These are phyloP conservation scores for Murraya paniculata DNA, from an alignment of 345 rosid genomes.

Conservation along the genomic window DNA sequence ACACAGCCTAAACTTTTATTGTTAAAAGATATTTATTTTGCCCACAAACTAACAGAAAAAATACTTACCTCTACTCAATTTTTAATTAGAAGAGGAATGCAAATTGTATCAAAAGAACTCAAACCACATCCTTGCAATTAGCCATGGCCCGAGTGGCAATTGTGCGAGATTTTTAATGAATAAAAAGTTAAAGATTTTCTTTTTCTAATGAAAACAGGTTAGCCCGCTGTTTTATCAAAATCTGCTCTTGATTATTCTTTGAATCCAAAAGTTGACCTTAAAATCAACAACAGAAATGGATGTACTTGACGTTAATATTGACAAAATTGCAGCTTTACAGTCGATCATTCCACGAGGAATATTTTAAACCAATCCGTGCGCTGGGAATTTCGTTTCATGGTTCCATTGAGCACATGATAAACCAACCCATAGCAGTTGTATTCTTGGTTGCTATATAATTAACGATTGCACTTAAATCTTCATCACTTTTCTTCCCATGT, in stretches of 20 bases:
- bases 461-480: neutral
- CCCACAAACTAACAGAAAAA: too few relatives aligned
- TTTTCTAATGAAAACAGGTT: neutral
- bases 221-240: neutral
- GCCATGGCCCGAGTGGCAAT: too few relatives aligned
- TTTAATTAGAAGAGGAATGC: too few relatives aligned
- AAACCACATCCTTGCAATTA: too few relatives aligned
- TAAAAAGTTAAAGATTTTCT: too few relatives aligned
- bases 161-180: too few relatives aligned
- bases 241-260: neutral
- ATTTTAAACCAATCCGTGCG: neutral
- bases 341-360: neutral
- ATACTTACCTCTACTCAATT: too few relatives aligned
- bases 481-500: conserved; percentile 2
- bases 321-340: neutral
- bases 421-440: neutral
- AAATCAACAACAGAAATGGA: neutral
- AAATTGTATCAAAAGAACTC: too few relatives aligned
- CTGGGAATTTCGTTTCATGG: neutral
- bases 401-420: neutral
- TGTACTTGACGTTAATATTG: neutral
- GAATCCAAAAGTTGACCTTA: neutral
- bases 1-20: too few relatives aligned
- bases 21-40: too few relatives aligned
- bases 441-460: neutral